Evolutionary conservation across 225 moss, liverwort and hornwort species (phyloP).

Genomic region (Neckera pumila): DNA sequence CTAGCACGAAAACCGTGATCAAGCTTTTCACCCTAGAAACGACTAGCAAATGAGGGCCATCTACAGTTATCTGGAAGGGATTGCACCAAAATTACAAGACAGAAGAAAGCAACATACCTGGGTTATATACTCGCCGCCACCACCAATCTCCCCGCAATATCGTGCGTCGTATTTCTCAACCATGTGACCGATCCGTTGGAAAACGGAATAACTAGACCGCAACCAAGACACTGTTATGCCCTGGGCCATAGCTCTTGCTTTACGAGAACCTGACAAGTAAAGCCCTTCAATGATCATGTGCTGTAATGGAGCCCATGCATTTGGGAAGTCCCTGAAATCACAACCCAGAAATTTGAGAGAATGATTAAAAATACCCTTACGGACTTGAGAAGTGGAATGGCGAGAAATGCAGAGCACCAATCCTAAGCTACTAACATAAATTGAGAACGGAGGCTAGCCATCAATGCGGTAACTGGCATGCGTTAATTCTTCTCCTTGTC

Average conservation of each 20-base stretch:
- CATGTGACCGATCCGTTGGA: conserved; percentile 44
- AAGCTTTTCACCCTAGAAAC: neutral
- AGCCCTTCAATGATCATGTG: conserved; percentile 82
- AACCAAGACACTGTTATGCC: conserved; percentile 52
- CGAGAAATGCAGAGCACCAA: neutral
- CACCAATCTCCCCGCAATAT: conserved; percentile 36
- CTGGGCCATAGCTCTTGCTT: conserved; percentile 33
- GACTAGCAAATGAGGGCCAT: too few species aligned
- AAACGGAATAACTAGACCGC: conserved; percentile 40
- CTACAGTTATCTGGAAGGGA: neutral
- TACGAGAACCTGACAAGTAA: conserved; percentile 7
- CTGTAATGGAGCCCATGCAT: conserved; percentile 84
- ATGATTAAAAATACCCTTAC: neutral
- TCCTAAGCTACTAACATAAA: neutral
- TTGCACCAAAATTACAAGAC: neutral
- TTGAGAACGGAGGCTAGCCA: neutral
- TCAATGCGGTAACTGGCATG: neutral
- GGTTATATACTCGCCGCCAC: conserved; percentile 57
- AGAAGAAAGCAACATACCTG: conserved; percentile 13
- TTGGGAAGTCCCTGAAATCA: conserved; percentile 56
- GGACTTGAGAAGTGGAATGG: neutral
- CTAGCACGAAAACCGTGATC: neutral
- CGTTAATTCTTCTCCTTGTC: neutral
- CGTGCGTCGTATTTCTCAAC: conserved; percentile 71
- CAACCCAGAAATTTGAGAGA: neutral